Percentiles rank a stretch among this genome's conserved stretches.
These are phyloP conservation scores for Geotrichum ghanense DNA, from an alignment of 805 yeast species.

Conservation along the genomic window DNA sequence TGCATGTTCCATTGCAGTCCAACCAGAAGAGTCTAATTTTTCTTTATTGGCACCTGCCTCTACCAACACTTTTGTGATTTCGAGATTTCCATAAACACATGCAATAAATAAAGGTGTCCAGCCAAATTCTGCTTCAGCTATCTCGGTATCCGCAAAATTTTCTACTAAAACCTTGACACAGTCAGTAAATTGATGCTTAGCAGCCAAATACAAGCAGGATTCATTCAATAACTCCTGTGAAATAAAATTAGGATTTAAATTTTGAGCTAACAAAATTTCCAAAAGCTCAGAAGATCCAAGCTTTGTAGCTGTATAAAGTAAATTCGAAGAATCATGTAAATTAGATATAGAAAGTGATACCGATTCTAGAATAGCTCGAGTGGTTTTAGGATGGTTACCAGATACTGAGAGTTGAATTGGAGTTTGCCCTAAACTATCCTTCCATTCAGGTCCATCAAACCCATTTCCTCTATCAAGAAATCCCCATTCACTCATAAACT, in stretches of 20 bases:
- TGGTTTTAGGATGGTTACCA: conserved; percentile 65
- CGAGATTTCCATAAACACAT: conserved; percentile 66
- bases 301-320: not conserved
- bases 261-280: conserved; percentile 31
- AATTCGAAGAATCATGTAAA: not conserved
- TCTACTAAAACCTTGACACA: conserved; percentile 45
- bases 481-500: conserved; percentile 42
- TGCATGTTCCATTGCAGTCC: conserved; percentile 88
- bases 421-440: conserved; percentile 54
- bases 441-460: conserved; percentile 17
- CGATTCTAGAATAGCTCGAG: conserved; percentile 28
- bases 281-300: not conserved
- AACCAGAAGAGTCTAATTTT: conserved; percentile 72
- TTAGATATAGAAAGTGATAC: not conserved
- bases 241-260: conserved; percentile 28
- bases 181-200: conserved; percentile 32
- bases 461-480: conserved; percentile 4
- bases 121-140: conserved; percentile 60
- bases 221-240: conserved; percentile 33
- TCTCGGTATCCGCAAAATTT: conserved; percentile 47
- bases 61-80: conserved; percentile 53
- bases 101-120: conserved; percentile 95
- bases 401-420: conserved; percentile 69
- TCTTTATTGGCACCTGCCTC: conserved; percentile 79
- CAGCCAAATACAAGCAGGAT: conserved; percentile 56